These are phyloP conservation scores for Dovyalis caffra DNA, from an alignment of 345 rosid genomes.

Conservation along the genomic window DNA sequence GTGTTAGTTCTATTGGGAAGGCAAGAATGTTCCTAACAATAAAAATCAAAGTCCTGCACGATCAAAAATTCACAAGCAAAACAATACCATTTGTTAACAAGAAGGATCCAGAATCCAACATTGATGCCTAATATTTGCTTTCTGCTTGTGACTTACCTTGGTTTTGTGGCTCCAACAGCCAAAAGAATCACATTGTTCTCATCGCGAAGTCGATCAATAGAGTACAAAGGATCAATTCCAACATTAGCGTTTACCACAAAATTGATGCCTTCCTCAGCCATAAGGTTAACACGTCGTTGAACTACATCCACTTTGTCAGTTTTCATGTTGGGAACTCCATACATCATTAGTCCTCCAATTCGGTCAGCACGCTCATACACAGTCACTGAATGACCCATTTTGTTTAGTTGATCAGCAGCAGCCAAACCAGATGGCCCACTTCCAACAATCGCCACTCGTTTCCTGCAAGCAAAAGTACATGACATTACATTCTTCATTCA, in stretches of 20 bases:
- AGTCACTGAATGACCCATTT: constrained; percentile 90
- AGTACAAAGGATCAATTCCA: constrained; percentile 73
- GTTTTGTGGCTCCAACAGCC: constrained; percentile 96
- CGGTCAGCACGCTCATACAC: constrained; percentile 97
- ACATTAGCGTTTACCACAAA: constrained; percentile 90
- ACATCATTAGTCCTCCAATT: constrained; percentile 99
- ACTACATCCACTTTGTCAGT: constrained; percentile 86
- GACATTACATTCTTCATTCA: neutral
- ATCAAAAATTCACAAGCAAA: neutral
- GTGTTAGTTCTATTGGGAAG: neutral
- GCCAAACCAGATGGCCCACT: constrained; percentile 99
- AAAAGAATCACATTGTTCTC: constrained; percentile 83
- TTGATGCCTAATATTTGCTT: neutral
- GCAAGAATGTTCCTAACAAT: neutral
- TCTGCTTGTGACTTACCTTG: constrained; percentile 48
- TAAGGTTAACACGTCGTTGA: constrained; percentile 89
- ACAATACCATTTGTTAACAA: neutral
- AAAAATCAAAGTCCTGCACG: neutral
- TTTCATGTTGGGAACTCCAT: constrained; percentile 99
- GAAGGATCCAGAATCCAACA: neutral
- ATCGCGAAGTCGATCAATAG: constrained; percentile 68
- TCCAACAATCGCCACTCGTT: constrained; percentile 77
- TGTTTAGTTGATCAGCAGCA: constrained; percentile 97
- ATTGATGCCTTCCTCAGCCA: constrained; percentile 82
- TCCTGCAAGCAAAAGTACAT: constrained; percentile 47